Conservation (phyloP, 306 rosid species). For the Glycyrrhiza uralensis region DNA sequence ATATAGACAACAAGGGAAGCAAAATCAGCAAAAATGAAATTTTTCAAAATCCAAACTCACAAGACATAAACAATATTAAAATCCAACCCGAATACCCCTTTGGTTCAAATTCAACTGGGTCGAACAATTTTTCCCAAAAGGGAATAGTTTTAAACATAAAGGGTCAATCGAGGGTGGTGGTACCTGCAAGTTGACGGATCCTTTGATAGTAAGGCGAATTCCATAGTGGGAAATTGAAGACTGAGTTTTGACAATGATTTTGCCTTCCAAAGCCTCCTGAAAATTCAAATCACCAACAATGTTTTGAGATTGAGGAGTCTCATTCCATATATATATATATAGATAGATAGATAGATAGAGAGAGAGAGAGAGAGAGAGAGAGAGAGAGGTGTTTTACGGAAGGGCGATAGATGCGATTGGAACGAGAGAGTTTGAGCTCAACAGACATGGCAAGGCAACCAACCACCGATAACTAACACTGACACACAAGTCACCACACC, state of each 20-base stretch:
- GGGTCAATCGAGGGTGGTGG: neutral
- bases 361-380: neutral
- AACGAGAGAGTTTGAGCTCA: constrained; percentile 71
- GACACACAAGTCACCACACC: neutral
- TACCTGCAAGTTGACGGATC: constrained; percentile 87
- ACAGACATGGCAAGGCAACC: constrained; percentile 64
- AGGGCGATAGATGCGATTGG: constrained; percentile 76
- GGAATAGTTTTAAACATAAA: neutral
- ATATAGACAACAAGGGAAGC: constrained; percentile 2
- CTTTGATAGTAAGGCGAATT: constrained; percentile 64
- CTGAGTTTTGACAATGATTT: constrained; percentile 51
- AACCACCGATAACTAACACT: no score
- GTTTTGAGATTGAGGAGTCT: neutral
- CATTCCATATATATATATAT: neutral
- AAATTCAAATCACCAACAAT: constrained; percentile 18
- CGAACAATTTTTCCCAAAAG: neutral
- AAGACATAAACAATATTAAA: neutral
- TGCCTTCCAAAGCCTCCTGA: constrained; percentile 81
- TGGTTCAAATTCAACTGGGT: neutral
- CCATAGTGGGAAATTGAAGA: constrained; percentile 81
- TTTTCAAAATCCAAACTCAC: neutral
- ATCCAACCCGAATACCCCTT: neutral
- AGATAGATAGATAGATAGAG: neutral
- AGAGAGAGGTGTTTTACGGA: constrained; percentile 44
- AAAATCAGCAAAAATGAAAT: constrained; percentile 4